Evolutionary conservation across 176 grass and related monocot genomes (phyloP), one percentile per base, ranked within the genome.

Genomic region (Ampelocalamus luodianensis): DNA sequence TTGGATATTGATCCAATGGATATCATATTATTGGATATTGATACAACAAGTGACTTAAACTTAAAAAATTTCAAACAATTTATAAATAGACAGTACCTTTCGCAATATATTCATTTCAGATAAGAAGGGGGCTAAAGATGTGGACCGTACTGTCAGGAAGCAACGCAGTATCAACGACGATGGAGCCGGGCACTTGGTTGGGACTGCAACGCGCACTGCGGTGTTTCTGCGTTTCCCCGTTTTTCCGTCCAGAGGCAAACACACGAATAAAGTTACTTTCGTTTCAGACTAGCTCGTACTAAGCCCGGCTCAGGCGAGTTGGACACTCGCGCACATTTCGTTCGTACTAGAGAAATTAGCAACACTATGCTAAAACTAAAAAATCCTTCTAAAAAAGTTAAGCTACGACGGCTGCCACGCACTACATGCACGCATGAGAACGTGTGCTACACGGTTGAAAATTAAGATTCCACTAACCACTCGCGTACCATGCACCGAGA

Each of bases 401-500:
- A 36, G 4, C 80, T 48, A 16, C 17, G 56, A 43, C 18, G 20
- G 12, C 14, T 8, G 26, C 10, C 51, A 8, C 67, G 45, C 32
- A 69, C 48, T 51, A 11, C 50, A 38, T 18, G 78, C 70, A 62
- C 67, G 38, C 66, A 26, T 5, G 38, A 40, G 5, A 38, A 38
- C 50, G 39, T 56, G 73, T 13, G 4, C 73, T 23, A 11, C 73
- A 20, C 48, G 76, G 58, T 65, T 34, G 4, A 34, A 64, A 55
- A 56, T 44, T 39, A 83, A 83, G 63, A 48, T 76, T 61, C 71
- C 29, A 58, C 39, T 39, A 51, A 36, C 70, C 54, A 18, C 45
- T 37, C 86, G 72, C 81, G 74, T 65, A 74, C 8, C 80, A 18
- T 60, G 64, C 79, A 15, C 17, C 3, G 27, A 68, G 16, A 63